Evolutionary conservation across 805 yeast genomes (phyloP), one percentile per base, ranked within the genome.

Genomic region (Kurtzmaniella cleridarum): DNA sequence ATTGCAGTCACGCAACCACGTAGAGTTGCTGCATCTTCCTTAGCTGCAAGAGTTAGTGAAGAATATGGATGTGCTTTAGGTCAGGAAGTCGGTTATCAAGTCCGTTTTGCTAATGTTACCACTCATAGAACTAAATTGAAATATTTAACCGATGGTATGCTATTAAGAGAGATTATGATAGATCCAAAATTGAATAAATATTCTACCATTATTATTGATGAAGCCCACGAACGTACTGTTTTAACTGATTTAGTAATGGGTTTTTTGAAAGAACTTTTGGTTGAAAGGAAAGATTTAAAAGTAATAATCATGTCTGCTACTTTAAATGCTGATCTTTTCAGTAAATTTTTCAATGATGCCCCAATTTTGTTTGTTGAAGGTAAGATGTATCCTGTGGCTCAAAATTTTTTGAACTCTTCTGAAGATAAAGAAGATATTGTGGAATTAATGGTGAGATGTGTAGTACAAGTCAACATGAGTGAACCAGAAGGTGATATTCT

Each of bases 1-100:
- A 80, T 91, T 15, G 98, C 95, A 0, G 91, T 93, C 6, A 90
- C 98, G 0, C 98, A 91, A 64, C 98, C 98, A 1, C 82, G 98
- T 64, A 76, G 98, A 55, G 98, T 91, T 29, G 98, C 98, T 3
- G 98, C 98, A 2, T 87, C 93, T 36, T 88, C 89, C 44, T 73
- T 91, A 56, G 98, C 98, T 0, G 75, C 84, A 20, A 81, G 98
- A 65, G 98, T 91, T 3, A 79, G 96, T 11, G 87, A 86, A 48
- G 98, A 91, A 60, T 71, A 73, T 49, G 96, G 95, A 1, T 76
- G 87, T 41, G 57, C 56, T 5, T 55, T 91, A 8, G 98, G 98
- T 16, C 75, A 73, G 27, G 81, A 76, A 37, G 95, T 91, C 26
- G 98, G 98, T 46, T 91, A 86, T 63, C 81, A 95, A 38, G 98